Conservation (phyloP, 202 grass and related monocot genomes). For the Thinopyrum obtusiflorum region DNA sequence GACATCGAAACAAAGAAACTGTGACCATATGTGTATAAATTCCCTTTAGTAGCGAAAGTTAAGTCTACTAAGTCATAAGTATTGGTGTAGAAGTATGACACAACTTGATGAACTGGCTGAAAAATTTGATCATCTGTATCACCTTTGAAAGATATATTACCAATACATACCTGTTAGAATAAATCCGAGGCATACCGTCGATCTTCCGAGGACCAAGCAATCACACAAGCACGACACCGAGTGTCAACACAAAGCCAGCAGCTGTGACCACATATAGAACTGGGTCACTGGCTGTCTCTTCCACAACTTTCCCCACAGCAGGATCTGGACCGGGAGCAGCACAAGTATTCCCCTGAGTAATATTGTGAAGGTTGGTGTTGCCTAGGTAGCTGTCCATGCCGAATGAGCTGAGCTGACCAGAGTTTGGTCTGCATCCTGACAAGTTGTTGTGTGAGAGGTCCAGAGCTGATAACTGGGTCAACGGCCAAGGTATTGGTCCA, state of each 20-base stretch:
- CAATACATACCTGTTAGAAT: too few species aligned
- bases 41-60: neutral
- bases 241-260: neutral
- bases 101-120: too few species aligned
- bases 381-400: neutral
- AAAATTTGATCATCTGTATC: too few species aligned
- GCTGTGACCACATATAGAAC: neutral
- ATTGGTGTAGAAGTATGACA: too few species aligned
- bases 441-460: slow-evolving; percentile 42
- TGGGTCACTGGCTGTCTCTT: neutral
- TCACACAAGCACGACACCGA: too few species aligned
- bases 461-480: neutral
- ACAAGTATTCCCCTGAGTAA: neutral
- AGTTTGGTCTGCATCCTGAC: slow-evolving; percentile 23
- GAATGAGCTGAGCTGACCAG: neutral
- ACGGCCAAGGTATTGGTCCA: slow-evolving; percentile 29
- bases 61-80: neutral
- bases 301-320: too few species aligned
- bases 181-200: too few species aligned
- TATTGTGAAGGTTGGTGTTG: neutral
- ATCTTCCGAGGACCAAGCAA: too few species aligned
- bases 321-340: neutral
- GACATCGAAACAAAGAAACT: neutral
- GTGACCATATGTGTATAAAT: neutral
- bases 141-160: too few species aligned